Percentiles rank a stretch among this genome's conserved stretches.
Conservation (phyloP, 192 early-diverging fungal species). For the Globomyces pollinis-pini region DNA sequence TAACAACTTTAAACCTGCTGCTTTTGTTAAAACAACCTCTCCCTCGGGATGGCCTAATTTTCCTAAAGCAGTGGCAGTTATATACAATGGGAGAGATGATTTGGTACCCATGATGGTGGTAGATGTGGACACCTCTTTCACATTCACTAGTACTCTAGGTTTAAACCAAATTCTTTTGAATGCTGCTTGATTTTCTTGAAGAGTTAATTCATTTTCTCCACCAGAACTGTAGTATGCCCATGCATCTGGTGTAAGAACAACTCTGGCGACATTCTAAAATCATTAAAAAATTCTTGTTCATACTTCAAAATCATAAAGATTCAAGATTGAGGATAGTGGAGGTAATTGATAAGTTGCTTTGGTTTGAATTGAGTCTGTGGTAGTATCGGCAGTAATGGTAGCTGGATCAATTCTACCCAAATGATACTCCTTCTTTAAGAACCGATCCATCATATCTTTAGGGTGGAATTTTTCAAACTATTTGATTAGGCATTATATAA, state of each 20-base stretch:
- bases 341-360: slow-evolving; percentile 39
- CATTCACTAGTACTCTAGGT: slow-evolving; percentile 46
- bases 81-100: slow-evolving; percentile 39
- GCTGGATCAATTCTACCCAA: slow-evolving; percentile 47
- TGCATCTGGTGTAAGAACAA: slow-evolving; percentile 51
- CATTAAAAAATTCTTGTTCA: slow-evolving; percentile 13
- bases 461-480: slow-evolving; percentile 65
- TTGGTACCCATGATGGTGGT: slow-evolving; percentile 31
- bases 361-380: neutral
- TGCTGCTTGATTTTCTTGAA: slow-evolving; percentile 73
- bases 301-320: slow-evolving; percentile 60
- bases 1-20: too few relatives aligned
- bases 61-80: slow-evolving; percentile 48
- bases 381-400: neutral
- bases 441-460: slow-evolving; percentile 47
- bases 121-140: slow-evolving; percentile 26
- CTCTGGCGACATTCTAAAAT: slow-evolving; percentile 42
- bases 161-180: slow-evolving; percentile 64
- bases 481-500: too few relatives aligned
- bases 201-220: slow-evolving; percentile 71
- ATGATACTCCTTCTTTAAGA: slow-evolving; percentile 41
- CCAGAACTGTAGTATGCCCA: slow-evolving; percentile 82
- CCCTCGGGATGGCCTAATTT: slow-evolving; percentile 69
- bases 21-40: slow-evolving; percentile 58
- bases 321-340: slow-evolving; percentile 48